phyloP scores from a whole-genome alignment of 2,329 filamentous ascomycete species.

The Colletotrichum spaethianum region DNA sequence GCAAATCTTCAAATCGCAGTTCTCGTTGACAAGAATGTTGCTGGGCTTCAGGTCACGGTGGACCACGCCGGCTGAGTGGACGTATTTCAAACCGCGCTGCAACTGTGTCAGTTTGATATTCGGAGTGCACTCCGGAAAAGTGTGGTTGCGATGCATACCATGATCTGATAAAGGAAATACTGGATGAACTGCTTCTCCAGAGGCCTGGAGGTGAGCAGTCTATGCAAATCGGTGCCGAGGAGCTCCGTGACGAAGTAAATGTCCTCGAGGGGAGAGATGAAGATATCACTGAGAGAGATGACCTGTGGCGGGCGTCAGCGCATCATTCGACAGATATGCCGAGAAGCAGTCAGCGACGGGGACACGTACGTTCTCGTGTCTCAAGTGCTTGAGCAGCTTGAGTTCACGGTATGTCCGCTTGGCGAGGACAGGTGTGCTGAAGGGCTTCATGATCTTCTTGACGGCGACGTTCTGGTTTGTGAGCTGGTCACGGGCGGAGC shows the following conservation, averaged over 20 bases:
- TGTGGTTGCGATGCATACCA: conserved; percentile 74
- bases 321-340: conserved; percentile 14
- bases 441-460: conserved; percentile 99
- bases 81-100: conserved; percentile 97
- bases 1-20: conserved; percentile 99
- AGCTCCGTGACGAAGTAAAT: conserved; percentile 99
- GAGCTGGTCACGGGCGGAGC: conserved; percentile 97
- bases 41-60: conserved; percentile 98
- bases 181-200: conserved; percentile 99
- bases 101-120: conserved; percentile 35
- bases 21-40: conserved; percentile 99
- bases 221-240: conserved; percentile 95
- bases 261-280: conserved; percentile 98
- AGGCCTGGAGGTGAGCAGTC: conserved; percentile 92
- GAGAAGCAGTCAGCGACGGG: background rate
- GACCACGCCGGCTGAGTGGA: conserved; percentile 97
- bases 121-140: background rate
- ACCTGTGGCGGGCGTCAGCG: conserved; percentile 69
- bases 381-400: conserved; percentile 96
- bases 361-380: conserved; percentile 88
- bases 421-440: conserved; percentile 97
- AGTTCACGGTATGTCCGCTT: conserved; percentile 98
- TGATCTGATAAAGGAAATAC: conserved; percentile 99
- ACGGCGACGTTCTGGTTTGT: conserved; percentile 97
- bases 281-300: conserved; percentile 98